Percentiles rank a stretch among this genome's conserved stretches.
Conservation (phyloP, 2,329 filamentous ascomycete genomes). For the Fonsecaea multimorphosa region DNA sequence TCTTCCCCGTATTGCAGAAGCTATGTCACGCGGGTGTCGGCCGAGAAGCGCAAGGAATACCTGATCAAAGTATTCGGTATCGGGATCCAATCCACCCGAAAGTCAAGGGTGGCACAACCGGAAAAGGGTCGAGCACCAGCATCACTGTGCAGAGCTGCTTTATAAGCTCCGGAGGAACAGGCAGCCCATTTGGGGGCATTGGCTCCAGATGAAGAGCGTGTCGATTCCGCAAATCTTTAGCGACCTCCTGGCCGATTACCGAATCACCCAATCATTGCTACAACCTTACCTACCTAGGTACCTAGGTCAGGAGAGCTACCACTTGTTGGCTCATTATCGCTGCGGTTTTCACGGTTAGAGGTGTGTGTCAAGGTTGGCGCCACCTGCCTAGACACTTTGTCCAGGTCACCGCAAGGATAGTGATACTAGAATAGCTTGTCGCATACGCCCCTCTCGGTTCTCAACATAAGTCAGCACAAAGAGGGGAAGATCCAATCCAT, state of each 20-base stretch:
- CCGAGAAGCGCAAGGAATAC: neutral
- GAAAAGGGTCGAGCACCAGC: neutral
- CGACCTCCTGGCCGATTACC: neutral
- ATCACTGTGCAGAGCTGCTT: neutral
- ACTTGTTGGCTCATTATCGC: neutral
- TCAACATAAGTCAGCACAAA: slow-evolving; percentile 1
- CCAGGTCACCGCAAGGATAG: neutral
- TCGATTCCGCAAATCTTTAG: neutral
- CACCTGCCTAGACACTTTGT: neutral
- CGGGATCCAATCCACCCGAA: neutral
- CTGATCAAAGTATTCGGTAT: too few species aligned
- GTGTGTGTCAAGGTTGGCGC: neutral
- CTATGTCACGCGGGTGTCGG: neutral
- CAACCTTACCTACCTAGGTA: neutral
- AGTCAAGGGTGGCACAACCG: neutral
- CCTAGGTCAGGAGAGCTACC: neutral
- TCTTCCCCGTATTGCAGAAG: neutral
- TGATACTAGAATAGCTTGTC: slow-evolving; percentile 1
- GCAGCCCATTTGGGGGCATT: neutral
- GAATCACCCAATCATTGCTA: neutral
- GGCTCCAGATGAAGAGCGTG: neutral
- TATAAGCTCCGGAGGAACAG: neutral
- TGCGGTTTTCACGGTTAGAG: neutral
- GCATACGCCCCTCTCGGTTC: neutral
- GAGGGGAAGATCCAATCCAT: slow-evolving; percentile 8